A percentile compares a stretch with the other conserved stretches of the same genome.
These are phyloP conservation scores for Candida pseudocylindracea DNA, from an alignment of 1,139 yeast species.

Conservation along the genomic window DNA sequence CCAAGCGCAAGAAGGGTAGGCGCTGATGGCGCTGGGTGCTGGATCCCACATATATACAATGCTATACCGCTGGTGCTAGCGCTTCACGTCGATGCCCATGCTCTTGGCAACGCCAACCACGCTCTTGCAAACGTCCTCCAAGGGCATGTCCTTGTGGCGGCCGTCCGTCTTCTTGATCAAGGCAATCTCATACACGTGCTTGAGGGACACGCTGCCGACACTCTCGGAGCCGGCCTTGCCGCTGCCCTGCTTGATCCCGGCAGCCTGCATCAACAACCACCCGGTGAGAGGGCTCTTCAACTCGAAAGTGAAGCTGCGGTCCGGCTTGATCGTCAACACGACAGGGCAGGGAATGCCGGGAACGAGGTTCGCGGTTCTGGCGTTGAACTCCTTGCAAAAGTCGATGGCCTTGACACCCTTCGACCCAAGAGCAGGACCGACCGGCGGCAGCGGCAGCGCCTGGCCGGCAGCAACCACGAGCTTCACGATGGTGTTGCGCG, in stretches of 20 bases:
- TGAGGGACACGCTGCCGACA: conserved; percentile 59
- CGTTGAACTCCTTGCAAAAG: conserved; percentile 95
- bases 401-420: conserved; percentile 98
- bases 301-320: conserved; percentile 70
- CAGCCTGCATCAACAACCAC: conserved; percentile 66
- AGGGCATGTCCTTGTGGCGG: conserved; percentile 46
- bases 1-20: no score
- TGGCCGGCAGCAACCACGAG: conserved; percentile 95
- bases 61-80: conserved; percentile 11
- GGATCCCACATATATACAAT: neutral
- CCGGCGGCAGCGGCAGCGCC: conserved; percentile 98
- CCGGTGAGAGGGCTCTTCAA: conserved; percentile 86
- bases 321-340: conserved; percentile 70
- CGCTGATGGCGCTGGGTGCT: no score
- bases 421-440: conserved; percentile 97
- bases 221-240: conserved; percentile 20
- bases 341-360: conserved; percentile 89
- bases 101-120: conserved; percentile 74
- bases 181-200: conserved; percentile 89
- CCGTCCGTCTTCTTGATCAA: conserved; percentile 79
- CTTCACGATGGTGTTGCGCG: conserved; percentile 44
- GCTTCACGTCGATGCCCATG: conserved; percentile 68
- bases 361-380: conserved; percentile 70
- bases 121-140: conserved; percentile 63
- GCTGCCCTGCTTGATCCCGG: conserved; percentile 68